A percentile compares a stretch with the other conserved stretches of the same genome.
Evolutionary conservation across 768 basidiomycete species (phyloP).

Genomic region (Termitomyces sp.): DNA sequence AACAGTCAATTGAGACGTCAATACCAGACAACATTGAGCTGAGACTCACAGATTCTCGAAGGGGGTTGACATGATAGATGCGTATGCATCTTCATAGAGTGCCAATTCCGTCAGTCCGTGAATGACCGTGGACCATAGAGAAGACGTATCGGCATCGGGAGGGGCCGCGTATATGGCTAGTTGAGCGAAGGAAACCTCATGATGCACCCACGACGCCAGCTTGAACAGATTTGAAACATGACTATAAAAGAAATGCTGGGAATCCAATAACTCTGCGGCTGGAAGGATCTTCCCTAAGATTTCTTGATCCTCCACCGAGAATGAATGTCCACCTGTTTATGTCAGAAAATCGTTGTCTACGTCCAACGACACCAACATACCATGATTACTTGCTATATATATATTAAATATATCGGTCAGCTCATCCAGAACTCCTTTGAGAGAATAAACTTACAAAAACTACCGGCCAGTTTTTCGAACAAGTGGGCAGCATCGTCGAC

Average conservation of each 20-base stretch:
- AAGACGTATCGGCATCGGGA: slow-evolving; percentile 47
- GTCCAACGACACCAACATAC: slow-evolving; percentile 2
- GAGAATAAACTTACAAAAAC: slow-evolving; percentile 56
- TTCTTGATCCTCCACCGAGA: slow-evolving; percentile 59
- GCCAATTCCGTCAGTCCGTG: slow-evolving; percentile 71
- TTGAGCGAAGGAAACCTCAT: slow-evolving; percentile 74
- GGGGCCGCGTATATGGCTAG: slow-evolving; percentile 74
- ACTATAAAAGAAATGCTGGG: slow-evolving; percentile 71
- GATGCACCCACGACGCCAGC: slow-evolving; percentile 43
- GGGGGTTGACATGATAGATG: slow-evolving; percentile 68
- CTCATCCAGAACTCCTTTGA: too few relatives aligned
- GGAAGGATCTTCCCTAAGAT: slow-evolving; percentile 64
- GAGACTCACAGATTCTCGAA: slow-evolving; percentile 73
- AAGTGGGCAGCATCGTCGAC: slow-evolving; percentile 69
- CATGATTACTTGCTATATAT: slow-evolving; percentile 7
- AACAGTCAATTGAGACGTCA: background rate
- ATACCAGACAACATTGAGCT: slow-evolving; percentile 3
- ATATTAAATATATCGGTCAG: background rate
- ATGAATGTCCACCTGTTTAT: slow-evolving; percentile 39
- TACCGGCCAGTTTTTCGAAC: slow-evolving; percentile 71
- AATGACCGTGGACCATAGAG: slow-evolving; percentile 80
- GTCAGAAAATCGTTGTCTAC: slow-evolving; percentile 1
- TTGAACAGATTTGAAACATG: slow-evolving; percentile 79
- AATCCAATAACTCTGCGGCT: slow-evolving; percentile 48
- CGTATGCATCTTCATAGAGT: slow-evolving; percentile 86